Conservation (phyloP, 108 stramenopile genomes). For the Cyclotella baltica region DNA sequence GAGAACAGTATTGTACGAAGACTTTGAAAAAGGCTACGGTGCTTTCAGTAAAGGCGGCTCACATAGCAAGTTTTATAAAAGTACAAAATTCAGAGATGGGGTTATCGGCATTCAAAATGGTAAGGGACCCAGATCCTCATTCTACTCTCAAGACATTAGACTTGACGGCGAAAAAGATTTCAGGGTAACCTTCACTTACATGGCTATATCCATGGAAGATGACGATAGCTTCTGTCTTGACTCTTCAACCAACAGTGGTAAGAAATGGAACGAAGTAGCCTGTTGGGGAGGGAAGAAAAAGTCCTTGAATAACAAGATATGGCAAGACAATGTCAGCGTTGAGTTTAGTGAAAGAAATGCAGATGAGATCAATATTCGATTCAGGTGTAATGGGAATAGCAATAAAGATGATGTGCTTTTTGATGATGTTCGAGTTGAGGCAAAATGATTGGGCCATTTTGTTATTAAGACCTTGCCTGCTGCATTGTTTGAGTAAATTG, state of each 20-base stretch:
- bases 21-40: conserved; percentile 20
- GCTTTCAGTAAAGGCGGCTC: conserved; percentile 7
- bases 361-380: neutral
- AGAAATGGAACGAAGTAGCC: neutral
- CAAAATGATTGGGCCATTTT: conserved; percentile 5
- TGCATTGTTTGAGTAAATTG: neutral
- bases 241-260: neutral
- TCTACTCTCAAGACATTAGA: conserved; percentile 4
- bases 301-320: conserved; percentile 4
- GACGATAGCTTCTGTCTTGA: conserved; percentile 30
- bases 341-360: neutral
- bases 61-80: neutral
- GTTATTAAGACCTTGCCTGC: neutral
- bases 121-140: conserved; percentile 22
- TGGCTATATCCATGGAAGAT: conserved; percentile 17
- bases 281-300: conserved; percentile 9
- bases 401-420: conserved; percentile 28
- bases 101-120: conserved; percentile 36
- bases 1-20: conserved; percentile 16
- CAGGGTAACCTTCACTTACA: conserved; percentile 8
- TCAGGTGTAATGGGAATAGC: conserved; percentile 14
- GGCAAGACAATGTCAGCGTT: conserved; percentile 16
- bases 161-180: conserved; percentile 6
- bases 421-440: conserved; percentile 11
- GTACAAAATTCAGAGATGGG: conserved; percentile 2